Evolutionary conservation across 148 eudicot species (phyloP).

Genomic region (Mesembryanthemum crystallinum): DNA sequence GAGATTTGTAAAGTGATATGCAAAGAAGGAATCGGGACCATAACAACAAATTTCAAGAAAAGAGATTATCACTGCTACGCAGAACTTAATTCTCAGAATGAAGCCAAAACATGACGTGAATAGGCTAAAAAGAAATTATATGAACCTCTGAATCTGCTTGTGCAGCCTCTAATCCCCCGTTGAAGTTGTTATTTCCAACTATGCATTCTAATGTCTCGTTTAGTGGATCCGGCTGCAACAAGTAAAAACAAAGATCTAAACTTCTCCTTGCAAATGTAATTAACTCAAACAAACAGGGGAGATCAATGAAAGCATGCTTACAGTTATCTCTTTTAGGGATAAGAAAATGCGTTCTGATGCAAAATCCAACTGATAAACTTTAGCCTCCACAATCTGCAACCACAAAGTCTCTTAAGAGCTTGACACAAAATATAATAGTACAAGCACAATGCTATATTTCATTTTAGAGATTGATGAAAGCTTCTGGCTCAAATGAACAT

Average conservation of each 20-base stretch:
- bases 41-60: neutral
- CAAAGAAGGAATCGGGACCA: neutral
- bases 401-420: slow-evolving; percentile 22
- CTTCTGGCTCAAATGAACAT: neutral
- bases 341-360: slow-evolving; percentile 78
- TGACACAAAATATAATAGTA: neutral
- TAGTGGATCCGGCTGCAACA: slow-evolving; percentile 81
- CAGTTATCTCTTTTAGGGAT: slow-evolving; percentile 80
- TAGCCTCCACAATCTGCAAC: slow-evolving; percentile 81
- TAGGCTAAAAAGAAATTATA: slow-evolving; percentile 3
- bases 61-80: neutral
- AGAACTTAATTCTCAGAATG: neutral
- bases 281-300: slow-evolving; percentile 8
- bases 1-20: neutral
- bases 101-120: neutral
- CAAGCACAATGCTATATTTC: neutral
- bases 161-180: slow-evolving; percentile 56
- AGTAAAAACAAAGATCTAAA: slow-evolving; percentile 9
- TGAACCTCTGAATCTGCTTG: slow-evolving; percentile 68
- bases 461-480: neutral
- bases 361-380: slow-evolving; percentile 86
- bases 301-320: slow-evolving; percentile 28
- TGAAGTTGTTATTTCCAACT: slow-evolving; percentile 50
- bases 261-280: slow-evolving; percentile 7
- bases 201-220: slow-evolving; percentile 79